Percentiles rank a stretch among this genome's conserved stretches.
Conservation (phyloP, 2,329 filamentous ascomycete genomes). For the Ophioceras dolichostomum region DNA sequence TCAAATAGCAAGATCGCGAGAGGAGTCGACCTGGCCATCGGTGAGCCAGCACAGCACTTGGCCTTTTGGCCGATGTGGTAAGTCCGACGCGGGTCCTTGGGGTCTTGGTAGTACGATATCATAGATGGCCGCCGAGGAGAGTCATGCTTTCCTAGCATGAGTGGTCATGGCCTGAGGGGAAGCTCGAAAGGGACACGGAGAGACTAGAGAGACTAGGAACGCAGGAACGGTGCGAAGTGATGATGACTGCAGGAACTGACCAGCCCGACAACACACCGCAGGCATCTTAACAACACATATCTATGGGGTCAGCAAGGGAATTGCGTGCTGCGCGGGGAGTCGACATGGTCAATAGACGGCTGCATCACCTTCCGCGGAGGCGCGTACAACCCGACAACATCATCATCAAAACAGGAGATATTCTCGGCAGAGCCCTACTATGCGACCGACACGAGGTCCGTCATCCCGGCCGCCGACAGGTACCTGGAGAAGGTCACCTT, state of each 20-base stretch:
- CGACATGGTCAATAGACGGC: neutral
- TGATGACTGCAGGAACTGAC: too few relatives aligned
- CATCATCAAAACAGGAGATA: conserved; percentile 1
- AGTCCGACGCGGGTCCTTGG: neutral
- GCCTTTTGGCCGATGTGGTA: conserved; percentile 7
- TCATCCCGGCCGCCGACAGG: neutral
- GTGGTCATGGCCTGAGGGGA: too few relatives aligned
- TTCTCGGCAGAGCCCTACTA: neutral
- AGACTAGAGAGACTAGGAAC: too few relatives aligned
- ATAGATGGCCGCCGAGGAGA: too few relatives aligned
- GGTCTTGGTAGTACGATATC: too few relatives aligned
- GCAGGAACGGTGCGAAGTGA: too few relatives aligned
- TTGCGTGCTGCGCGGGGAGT: too few relatives aligned
- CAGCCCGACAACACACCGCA: too few relatives aligned
- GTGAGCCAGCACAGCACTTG: conserved; percentile 4
- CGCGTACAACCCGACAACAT: conserved; percentile 2
- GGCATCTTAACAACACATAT: too few relatives aligned
- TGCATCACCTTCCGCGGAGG: conserved; percentile 9
- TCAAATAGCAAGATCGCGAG: conserved; percentile 3
- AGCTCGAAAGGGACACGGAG: too few relatives aligned
- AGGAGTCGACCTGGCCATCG: conserved; percentile 7
- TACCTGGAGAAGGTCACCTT: conserved; percentile 5
- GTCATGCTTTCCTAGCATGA: too few relatives aligned
- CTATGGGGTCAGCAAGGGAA: too few relatives aligned
- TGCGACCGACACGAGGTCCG: conserved; percentile 3